phyloP scores from a whole-genome alignment of 176 grass and related monocot species.

The bread wheat (Triticum aestivum) region IWGSC_CS_RefSeq_v2.1 NC_057806.1:645467809-645468308 shows the following conservation, averaged over 20 bases:
- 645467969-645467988: background rate
- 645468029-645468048: background rate
- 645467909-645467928: background rate
- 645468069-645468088: background rate
- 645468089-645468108: background rate
- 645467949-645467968: background rate
- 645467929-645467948: background rate
- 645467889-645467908: background rate
- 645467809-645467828: background rate
- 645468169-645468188: background rate
- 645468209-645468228: too few species aligned
- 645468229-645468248: background rate
- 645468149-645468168: background rate
- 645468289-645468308: background rate
- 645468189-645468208: background rate
- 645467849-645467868: background rate
- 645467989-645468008: background rate
- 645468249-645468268: too few species aligned
- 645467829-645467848: background rate
- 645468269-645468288: background rate
- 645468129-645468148: background rate
- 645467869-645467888: background rate
- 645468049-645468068: background rate
- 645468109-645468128: too few species aligned
- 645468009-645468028: background rate